These are phyloP conservation scores for Escovopsis sp. DNA, from an alignment of 2,329 filamentous ascomycete species.

Conservation along the genomic window DNA sequence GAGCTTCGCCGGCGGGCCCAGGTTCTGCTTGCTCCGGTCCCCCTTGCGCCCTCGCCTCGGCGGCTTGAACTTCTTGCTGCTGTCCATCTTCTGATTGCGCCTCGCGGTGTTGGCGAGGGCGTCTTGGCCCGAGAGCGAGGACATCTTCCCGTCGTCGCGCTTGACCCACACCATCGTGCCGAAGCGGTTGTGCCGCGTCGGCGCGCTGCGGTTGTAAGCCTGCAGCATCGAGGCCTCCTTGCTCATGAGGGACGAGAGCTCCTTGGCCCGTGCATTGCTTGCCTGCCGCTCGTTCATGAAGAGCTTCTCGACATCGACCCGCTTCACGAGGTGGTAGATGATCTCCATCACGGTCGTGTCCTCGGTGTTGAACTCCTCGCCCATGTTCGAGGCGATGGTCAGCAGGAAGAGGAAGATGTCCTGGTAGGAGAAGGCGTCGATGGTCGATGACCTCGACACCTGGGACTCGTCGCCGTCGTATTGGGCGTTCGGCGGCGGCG, in stretches of 20 bases:
- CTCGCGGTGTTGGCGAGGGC: conserved; percentile 59
- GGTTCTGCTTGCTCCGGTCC: conserved; percentile 53
- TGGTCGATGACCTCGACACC: conserved; percentile 72
- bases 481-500: conserved; percentile 54
- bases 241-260: conserved; percentile 59
- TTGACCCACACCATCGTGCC: conserved; percentile 97
- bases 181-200: conserved; percentile 83
- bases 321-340: conserved; percentile 83
- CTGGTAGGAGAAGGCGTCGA: conserved; percentile 80
- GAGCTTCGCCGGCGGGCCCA: conserved; percentile 58
- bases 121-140: conserved; percentile 78
- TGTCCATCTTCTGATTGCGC: conserved; percentile 79
- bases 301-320: conserved; percentile 67
- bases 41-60: conserved; percentile 50
- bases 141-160: conserved; percentile 68
- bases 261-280: conserved; percentile 52
- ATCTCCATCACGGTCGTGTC: conserved; percentile 85
- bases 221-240: conserved; percentile 77
- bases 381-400: conserved; percentile 82
- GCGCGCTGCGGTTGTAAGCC: conserved; percentile 60
- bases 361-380: conserved; percentile 80
- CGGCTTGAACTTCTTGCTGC: conserved; percentile 78
- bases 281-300: conserved; percentile 71
- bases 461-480: conserved; percentile 83
- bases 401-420: conserved; percentile 78